Percentiles rank a stretch among this genome's conserved stretches.
Evolutionary conservation across 768 basidiomycete species (phyloP).

Genomic region (Amanita polypyramis): DNA sequence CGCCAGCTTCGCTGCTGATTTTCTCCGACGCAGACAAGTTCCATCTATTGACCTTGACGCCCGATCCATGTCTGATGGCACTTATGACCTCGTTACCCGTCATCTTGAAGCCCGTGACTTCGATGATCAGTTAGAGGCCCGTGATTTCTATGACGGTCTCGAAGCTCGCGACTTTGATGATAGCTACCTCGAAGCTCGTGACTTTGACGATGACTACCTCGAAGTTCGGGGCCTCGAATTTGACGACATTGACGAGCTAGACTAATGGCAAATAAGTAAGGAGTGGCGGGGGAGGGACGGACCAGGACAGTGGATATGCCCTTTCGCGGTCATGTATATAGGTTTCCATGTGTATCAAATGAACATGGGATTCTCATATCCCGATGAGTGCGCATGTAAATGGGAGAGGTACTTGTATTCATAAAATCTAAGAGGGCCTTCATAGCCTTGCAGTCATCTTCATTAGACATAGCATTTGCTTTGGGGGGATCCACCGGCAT

Average conservation of each 20-base stretch:
- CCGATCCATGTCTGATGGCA: background rate
- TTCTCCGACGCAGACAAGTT: too few relatives aligned
- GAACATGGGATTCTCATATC: background rate
- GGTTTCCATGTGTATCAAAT: background rate
- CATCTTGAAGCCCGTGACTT: background rate
- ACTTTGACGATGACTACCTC: background rate
- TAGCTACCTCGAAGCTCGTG: background rate
- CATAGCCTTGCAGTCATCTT: too few relatives aligned
- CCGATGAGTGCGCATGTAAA: too few relatives aligned
- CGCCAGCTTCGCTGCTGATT: background rate
- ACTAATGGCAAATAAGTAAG: background rate
- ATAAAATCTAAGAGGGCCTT: too few relatives aligned
- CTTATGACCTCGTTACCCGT: background rate
- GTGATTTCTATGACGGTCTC: background rate
- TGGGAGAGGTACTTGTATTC: too few relatives aligned
- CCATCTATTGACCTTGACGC: background rate
- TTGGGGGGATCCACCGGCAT: too few relatives aligned
- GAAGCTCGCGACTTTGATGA: conserved; percentile 1
- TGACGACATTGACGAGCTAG: background rate
- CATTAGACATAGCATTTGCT: too few relatives aligned
- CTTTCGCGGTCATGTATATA: background rate
- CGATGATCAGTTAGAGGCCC: background rate
- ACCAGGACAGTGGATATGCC: too few relatives aligned
- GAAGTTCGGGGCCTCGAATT: background rate
- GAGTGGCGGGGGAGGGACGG: background rate